Conservation (phyloP, 306 rosid genomes). For the Glycine latifolia region DNA sequence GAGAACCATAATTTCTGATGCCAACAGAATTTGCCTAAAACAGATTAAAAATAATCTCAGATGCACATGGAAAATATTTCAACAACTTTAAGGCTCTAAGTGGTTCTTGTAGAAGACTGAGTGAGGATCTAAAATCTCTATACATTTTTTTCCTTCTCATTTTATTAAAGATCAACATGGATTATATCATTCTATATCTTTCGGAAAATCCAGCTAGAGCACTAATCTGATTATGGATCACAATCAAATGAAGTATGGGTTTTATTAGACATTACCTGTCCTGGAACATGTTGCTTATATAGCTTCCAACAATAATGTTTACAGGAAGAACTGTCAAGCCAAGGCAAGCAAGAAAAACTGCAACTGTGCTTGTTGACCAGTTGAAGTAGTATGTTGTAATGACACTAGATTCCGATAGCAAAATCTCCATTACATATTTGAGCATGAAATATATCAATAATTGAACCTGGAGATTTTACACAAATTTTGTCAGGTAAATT, state of each 20-base stretch:
- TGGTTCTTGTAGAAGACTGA: conserved; percentile 4
- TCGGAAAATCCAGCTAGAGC: conserved; percentile 24
- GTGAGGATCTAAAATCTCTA: conserved; percentile 28
- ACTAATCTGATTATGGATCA: conserved; percentile 1
- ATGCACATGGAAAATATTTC: conserved; percentile 24
- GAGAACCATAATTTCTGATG: conserved; percentile 79
- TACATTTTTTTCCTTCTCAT: neutral
- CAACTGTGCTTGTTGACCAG: conserved; percentile 94
- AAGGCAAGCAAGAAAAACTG: conserved; percentile 90
- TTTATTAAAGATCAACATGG: neutral
- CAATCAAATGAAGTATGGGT: conserved; percentile 16
- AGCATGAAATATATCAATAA: conserved; percentile 98
- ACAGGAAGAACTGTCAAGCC: conserved; percentile 98
- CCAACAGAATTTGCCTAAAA: conserved; percentile 90
- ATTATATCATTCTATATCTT: conserved; percentile 14
- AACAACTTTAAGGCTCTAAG: conserved; percentile 6
- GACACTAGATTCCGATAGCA: conserved; percentile 96
- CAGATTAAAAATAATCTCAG: conserved; percentile 34
- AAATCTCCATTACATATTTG: conserved; percentile 93
- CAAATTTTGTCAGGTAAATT: conserved; percentile 53
- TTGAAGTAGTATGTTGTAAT: conserved; percentile 88
- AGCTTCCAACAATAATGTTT: conserved; percentile 86
- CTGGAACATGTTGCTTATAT: conserved; percentile 97
- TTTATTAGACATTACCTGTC: conserved; percentile 73
- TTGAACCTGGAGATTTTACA: conserved; percentile 72